Conservation (phyloP, 352 stramenopile species). For the Globisporangium polare region DNA sequence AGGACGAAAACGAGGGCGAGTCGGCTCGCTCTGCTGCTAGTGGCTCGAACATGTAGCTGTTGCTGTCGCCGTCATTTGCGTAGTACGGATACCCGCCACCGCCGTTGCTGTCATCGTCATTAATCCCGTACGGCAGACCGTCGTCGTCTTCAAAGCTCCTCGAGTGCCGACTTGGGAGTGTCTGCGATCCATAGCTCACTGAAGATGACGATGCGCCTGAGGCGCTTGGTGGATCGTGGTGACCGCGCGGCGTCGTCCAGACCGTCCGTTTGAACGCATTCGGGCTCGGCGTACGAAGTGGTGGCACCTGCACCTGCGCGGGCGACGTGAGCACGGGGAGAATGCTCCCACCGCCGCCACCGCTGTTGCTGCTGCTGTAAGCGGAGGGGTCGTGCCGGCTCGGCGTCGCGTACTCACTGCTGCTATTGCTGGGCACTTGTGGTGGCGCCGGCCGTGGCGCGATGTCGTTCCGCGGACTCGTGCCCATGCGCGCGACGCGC, state of each 20-base stretch:
- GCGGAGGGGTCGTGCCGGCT: slow-evolving; percentile 10
- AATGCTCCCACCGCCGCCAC: slow-evolving; percentile 23
- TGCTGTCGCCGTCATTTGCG: not conserved
- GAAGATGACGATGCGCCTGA: not conserved
- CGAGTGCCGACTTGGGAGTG: not conserved
- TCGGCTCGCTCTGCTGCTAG: not conserved
- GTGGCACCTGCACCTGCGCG: slow-evolving; percentile 1
- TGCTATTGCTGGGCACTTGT: not conserved
- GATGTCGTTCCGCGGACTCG: slow-evolving; percentile 30
- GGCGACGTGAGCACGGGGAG: slow-evolving; percentile 31
- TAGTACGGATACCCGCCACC: slow-evolving; percentile 1
- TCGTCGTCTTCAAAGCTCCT: not conserved
- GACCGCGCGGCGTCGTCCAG: slow-evolving; percentile 43
- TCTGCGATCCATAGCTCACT: not conserved
- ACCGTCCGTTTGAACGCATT: slow-evolving; percentile 36
- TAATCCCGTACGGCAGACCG: not conserved
- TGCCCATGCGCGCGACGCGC: slow-evolving; percentile 4
- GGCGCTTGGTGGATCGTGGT: not conserved
- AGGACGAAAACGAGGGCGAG: not conserved
- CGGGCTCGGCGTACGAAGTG: slow-evolving; percentile 13
- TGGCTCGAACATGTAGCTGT: not conserved
- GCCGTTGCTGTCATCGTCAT: not conserved
- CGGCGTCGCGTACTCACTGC: slow-evolving; percentile 10
- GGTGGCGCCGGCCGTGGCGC: slow-evolving; percentile 11
- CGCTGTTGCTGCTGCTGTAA: not conserved